These are phyloP conservation scores for Metschnikowia sp. DNA, from an alignment of 805 yeast genomes.

Conservation along the genomic window DNA sequence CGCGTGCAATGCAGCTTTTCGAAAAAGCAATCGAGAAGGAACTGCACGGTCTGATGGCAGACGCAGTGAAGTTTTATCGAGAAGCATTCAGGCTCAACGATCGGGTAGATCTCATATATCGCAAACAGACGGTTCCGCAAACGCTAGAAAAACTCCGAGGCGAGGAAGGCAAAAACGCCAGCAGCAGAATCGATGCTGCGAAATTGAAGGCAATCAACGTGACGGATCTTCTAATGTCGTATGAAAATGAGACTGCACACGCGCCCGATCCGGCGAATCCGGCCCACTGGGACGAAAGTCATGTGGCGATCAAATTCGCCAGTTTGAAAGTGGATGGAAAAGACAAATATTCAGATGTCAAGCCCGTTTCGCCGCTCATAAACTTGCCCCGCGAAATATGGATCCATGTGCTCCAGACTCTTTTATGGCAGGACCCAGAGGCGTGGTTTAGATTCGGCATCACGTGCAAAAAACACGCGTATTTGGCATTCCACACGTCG, in stretches of 20 bases:
- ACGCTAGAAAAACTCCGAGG: constrained; percentile 22
- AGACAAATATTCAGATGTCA: constrained; percentile 12
- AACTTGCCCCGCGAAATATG: constrained; percentile 57
- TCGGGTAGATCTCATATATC: constrained; percentile 65
- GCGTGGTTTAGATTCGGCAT: constrained; percentile 63
- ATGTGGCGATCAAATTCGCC: constrained; percentile 25
- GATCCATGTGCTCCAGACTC: constrained; percentile 44
- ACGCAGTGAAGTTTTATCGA: constrained; percentile 72
- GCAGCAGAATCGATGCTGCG: constrained; percentile 32
- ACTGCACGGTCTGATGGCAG: constrained; percentile 70
- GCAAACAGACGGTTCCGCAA: constrained; percentile 50
- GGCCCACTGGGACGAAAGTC: constrained; percentile 18
- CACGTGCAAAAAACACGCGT: constrained; percentile 56
- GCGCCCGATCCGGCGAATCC: constrained; percentile 25
- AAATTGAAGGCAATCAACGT: constrained; percentile 41
- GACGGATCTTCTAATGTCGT: constrained; percentile 35
- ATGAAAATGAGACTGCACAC: constrained; percentile 26
- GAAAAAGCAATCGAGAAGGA: constrained; percentile 73
- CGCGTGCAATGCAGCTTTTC: constrained; percentile 59
- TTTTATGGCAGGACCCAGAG: constrained; percentile 50
- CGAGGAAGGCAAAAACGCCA: constrained; percentile 28
- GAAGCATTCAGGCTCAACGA: constrained; percentile 59
- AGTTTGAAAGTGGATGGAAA: constrained; percentile 18
- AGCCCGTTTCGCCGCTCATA: constrained; percentile 36
- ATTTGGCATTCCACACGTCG: constrained; percentile 52